Conservation (phyloP, 208 protist genomes). For the Strigomonas culicis region DNA sequence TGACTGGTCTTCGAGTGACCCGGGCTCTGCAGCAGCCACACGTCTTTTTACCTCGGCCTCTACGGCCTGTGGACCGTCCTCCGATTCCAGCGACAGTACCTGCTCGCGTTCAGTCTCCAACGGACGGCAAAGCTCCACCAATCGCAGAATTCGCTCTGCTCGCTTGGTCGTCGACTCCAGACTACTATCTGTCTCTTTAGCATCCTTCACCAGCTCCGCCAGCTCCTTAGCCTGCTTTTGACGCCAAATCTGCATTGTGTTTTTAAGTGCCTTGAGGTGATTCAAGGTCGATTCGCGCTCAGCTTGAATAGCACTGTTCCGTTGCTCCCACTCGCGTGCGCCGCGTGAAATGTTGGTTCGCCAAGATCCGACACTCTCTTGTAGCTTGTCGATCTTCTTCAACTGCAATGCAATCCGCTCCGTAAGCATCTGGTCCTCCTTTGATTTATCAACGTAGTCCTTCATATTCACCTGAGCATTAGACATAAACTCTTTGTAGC, state of each 20-base stretch:
- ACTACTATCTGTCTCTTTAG: constrained; percentile 66
- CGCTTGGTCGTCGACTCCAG: constrained; percentile 63
- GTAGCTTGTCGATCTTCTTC: constrained; percentile 93
- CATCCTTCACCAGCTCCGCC: constrained; percentile 89
- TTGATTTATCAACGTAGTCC: constrained; percentile 94
- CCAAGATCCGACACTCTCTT: constrained; percentile 91
- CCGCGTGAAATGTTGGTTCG: constrained; percentile 87
- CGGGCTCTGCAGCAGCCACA: constrained; percentile 35
- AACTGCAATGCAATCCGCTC: constrained; percentile 87
- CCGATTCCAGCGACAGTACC: constrained; percentile 86
- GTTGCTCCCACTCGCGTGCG: constrained; percentile 89
- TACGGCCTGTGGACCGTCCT: constrained; percentile 61
- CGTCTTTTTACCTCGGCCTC: constrained; percentile 66
- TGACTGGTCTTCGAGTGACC: constrained; percentile 20
- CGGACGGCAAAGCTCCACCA: constrained; percentile 91
- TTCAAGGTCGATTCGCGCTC: constrained; percentile 91
- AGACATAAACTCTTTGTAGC: constrained; percentile 91
- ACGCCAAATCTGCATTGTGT: constrained; percentile 92
- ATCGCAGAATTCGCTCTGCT: constrained; percentile 89
- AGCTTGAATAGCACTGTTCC: constrained; percentile 88
- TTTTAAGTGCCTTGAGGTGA: constrained; percentile 93
- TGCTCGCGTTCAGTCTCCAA: constrained; percentile 96
- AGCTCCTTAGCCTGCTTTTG: constrained; percentile 81
- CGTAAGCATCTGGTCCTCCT: constrained; percentile 92
- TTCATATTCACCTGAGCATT: constrained; percentile 93